phyloP scores from a whole-genome alignment of 2,329 filamentous ascomycete species.

The Arthroderma sp. region DNA sequence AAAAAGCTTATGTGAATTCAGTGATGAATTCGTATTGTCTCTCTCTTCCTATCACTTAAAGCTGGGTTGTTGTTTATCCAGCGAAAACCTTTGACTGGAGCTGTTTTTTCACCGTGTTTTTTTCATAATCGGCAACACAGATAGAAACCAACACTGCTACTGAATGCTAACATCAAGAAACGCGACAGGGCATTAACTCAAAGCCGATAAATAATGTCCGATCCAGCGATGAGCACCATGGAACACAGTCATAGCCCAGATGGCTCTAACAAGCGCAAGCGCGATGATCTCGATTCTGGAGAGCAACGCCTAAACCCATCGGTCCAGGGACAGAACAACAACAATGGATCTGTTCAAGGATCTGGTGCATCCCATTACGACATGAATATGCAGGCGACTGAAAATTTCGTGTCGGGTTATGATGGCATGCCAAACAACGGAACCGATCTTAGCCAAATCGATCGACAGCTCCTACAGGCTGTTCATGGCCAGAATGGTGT shows the following conservation, averaged over 20 bases:
- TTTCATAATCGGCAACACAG: no score
- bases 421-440: constrained; percentile 25
- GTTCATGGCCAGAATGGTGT: constrained; percentile 42
- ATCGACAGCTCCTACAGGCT: constrained; percentile 36
- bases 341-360: constrained; percentile 1
- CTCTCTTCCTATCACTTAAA: no score
- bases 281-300: constrained; percentile 27
- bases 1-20: no score
- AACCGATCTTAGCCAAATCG: constrained; percentile 29
- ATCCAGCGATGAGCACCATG: constrained; percentile 24
- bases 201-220: constrained; percentile 20
- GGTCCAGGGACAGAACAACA: constrained; percentile 15
- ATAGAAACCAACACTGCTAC: no score
- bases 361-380: background rate
- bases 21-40: no score
- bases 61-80: no score
- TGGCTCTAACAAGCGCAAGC: constrained; percentile 26
- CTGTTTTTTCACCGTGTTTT: no score
- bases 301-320: constrained; percentile 24
- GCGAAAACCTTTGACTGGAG: no score
- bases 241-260: constrained; percentile 13
- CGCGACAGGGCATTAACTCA: no score
- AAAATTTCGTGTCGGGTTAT: constrained; percentile 19
- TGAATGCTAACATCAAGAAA: no score
- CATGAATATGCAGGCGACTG: constrained; percentile 14